Percentiles rank a stretch among this genome's conserved stretches.
phyloP scores from a whole-genome alignment of 2,329 filamentous ascomycete species.

The Seiridium cupressi region DNA sequence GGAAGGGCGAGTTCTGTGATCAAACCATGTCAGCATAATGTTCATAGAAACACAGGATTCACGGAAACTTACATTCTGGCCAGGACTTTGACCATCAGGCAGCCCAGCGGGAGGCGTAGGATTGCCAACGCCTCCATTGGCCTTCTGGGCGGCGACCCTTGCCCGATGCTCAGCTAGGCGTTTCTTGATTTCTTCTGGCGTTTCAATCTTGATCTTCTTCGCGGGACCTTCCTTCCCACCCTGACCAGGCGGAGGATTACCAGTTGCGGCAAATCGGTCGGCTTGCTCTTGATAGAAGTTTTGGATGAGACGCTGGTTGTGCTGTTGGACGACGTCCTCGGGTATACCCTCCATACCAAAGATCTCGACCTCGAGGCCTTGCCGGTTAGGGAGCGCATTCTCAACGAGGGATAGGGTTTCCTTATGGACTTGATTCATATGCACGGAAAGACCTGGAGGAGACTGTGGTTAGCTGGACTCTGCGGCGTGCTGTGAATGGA shows the following conservation, averaged over 20 bases:
- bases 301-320: slow-evolving; percentile 82
- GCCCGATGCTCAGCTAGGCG: slow-evolving; percentile 76
- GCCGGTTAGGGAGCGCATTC: slow-evolving; percentile 84
- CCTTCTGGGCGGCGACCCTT: slow-evolving; percentile 60
- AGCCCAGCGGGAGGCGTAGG: slow-evolving; percentile 47
- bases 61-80: slow-evolving; percentile 35
- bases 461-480: slow-evolving; percentile 9
- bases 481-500: neutral
- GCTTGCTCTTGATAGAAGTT: slow-evolving; percentile 84
- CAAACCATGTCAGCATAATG: neutral
- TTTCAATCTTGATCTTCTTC: slow-evolving; percentile 73
- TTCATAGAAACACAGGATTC: neutral
- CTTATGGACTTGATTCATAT: slow-evolving; percentile 99
- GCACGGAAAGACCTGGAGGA: slow-evolving; percentile 77
- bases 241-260: slow-evolving; percentile 74
- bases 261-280: slow-evolving; percentile 77
- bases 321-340: slow-evolving; percentile 76
- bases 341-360: slow-evolving; percentile 98
- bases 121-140: slow-evolving; percentile 48
- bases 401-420: slow-evolving; percentile 84
- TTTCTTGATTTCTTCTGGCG: slow-evolving; percentile 74
- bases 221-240: slow-evolving; percentile 59
- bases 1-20: slow-evolving; percentile 38
- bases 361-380: slow-evolving; percentile 87
- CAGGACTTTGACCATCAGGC: slow-evolving; percentile 46